Evolutionary conservation across 1,284 basidiomycete species (phyloP).

Genomic region (Porogramme epimiltina): DNA sequence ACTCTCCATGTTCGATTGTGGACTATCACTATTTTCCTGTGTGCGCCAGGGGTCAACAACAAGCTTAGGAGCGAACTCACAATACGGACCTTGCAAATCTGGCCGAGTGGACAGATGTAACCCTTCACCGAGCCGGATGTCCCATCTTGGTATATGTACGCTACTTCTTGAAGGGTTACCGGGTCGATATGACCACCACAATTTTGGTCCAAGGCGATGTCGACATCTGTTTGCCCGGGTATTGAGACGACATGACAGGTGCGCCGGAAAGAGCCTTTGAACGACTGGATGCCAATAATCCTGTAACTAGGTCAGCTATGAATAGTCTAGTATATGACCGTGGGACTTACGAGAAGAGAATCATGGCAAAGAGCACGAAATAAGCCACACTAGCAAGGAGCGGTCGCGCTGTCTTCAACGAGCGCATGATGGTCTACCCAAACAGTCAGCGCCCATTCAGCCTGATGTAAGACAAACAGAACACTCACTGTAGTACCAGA

Average conservation of each 20-base stretch:
- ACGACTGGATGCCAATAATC: constrained; percentile 90
- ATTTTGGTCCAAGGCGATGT: constrained; percentile 52
- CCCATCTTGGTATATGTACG: constrained; percentile 50
- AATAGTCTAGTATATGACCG: not conserved
- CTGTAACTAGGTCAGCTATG: constrained; percentile 41
- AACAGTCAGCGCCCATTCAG: not conserved
- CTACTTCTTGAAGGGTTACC: constrained; percentile 43
- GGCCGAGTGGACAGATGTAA: constrained; percentile 83
- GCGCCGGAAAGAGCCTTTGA: constrained; percentile 81
- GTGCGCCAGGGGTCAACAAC: not conserved
- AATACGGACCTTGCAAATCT: constrained; percentile 64
- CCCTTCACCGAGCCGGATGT: constrained; percentile 51
- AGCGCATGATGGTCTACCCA: constrained; percentile 88
- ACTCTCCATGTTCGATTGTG: constrained; percentile 68
- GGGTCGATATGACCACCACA: constrained; percentile 84
- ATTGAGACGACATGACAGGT: constrained; percentile 57
- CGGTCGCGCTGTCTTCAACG: constrained; percentile 89
- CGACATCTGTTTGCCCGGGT: constrained; percentile 43
- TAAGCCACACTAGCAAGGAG: constrained; percentile 87
- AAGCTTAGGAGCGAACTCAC: not conserved
- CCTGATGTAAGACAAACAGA: not conserved
- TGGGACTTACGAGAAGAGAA: constrained; percentile 79
- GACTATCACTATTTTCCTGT: constrained; percentile 68
- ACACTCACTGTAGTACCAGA: constrained; percentile 83
- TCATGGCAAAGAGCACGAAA: constrained; percentile 90